A percentile compares a stretch with the other conserved stretches of the same genome.
Conservation (phyloP, 2,329 filamentous ascomycete genomes). For the Sclerotinia subarctica region DNA sequence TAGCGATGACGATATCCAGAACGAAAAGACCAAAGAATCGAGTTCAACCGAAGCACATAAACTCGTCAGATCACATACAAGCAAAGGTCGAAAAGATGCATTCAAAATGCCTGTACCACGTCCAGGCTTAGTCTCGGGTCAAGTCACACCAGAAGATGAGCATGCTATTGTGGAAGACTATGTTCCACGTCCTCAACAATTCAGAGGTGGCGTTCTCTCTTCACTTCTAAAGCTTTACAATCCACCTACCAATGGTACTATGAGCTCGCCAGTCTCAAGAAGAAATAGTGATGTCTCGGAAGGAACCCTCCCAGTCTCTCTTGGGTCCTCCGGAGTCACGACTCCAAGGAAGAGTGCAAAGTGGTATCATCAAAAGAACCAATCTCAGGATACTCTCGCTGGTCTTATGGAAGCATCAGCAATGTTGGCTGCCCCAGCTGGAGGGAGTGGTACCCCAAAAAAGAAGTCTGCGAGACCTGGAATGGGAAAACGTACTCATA, state of each 20-base stretch:
- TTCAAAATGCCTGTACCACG: slow-evolving; percentile 24
- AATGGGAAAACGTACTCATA: slow-evolving; percentile 33
- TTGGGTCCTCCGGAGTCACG: slow-evolving; percentile 43
- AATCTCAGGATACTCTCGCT: slow-evolving; percentile 47
- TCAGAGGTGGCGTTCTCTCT: slow-evolving; percentile 70
- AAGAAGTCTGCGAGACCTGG: slow-evolving; percentile 29
- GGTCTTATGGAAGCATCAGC: slow-evolving; percentile 54
- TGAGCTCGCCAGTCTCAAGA: slow-evolving; percentile 23
- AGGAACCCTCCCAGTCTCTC: slow-evolving; percentile 39
- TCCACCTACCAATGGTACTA: slow-evolving; percentile 41
- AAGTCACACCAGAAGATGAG: slow-evolving; percentile 45
- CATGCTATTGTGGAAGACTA: slow-evolving; percentile 54
- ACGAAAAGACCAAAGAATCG: slow-evolving; percentile 25
- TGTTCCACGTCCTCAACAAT: slow-evolving; percentile 63
- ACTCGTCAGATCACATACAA: slow-evolving; percentile 44
- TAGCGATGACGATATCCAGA: slow-evolving; percentile 31
- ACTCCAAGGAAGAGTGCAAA: slow-evolving; percentile 36
- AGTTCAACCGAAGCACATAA: slow-evolving; percentile 44
- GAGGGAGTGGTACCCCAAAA: slow-evolving; percentile 42
- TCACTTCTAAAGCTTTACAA: slow-evolving; percentile 70
- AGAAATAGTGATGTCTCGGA: slow-evolving; percentile 37
- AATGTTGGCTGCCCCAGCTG: slow-evolving; percentile 48
- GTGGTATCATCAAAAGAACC: slow-evolving; percentile 42
- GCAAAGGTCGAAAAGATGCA: slow-evolving; percentile 29
- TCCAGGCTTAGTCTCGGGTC: slow-evolving; percentile 42